phyloP scores from a whole-genome alignment of 768 basidiomycete genomes.

The Tubosaeta sp. region DNA sequence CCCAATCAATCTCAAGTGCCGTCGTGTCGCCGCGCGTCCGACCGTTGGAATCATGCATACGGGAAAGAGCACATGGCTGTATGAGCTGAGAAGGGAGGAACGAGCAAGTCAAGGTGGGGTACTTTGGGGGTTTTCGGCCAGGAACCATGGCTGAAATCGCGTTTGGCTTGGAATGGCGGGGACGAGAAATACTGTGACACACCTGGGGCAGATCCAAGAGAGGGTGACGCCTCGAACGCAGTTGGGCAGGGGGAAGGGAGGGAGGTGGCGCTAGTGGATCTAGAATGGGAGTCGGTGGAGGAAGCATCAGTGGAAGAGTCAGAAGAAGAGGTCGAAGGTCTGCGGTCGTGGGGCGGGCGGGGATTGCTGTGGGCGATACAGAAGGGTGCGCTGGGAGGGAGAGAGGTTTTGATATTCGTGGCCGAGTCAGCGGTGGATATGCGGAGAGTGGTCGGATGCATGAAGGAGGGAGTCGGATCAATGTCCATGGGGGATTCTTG shows the following conservation, averaged over 20 bases:
- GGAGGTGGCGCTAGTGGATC: conserved; percentile 27
- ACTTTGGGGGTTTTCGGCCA: conserved; percentile 11
- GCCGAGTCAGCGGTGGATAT: conserved; percentile 21
- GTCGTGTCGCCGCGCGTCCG: conserved; percentile 16
- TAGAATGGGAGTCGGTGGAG: conserved; percentile 18
- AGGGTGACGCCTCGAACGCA: not conserved
- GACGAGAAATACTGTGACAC: not conserved
- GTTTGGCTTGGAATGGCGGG: not conserved
- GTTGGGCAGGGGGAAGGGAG: conserved; percentile 21
- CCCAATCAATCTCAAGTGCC: conserved; percentile 39
- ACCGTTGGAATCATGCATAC: conserved; percentile 16
- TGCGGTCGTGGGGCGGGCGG: conserved; percentile 23
- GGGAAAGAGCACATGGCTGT: conserved; percentile 22
- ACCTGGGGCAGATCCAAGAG: conserved; percentile 4
- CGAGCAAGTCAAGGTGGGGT: conserved; percentile 45
- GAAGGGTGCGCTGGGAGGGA: conserved; percentile 14
- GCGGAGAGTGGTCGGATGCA: conserved; percentile 38
- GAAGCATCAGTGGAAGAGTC: conserved; percentile 24
- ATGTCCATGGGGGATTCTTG: conserved; percentile 27
- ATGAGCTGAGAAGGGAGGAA: conserved; percentile 48
- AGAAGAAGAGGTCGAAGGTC: conserved; percentile 23
- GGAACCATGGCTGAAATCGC: conserved; percentile 6
- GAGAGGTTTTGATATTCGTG: conserved; percentile 6
- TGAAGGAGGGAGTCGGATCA: conserved; percentile 27
- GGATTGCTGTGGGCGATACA: conserved; percentile 5